Evolutionary conservation across 2,329 filamentous ascomycete species (phyloP), one percentile per base, ranked within the genome.

Genomic region (Graphiopsis chlorocephala): DNA sequence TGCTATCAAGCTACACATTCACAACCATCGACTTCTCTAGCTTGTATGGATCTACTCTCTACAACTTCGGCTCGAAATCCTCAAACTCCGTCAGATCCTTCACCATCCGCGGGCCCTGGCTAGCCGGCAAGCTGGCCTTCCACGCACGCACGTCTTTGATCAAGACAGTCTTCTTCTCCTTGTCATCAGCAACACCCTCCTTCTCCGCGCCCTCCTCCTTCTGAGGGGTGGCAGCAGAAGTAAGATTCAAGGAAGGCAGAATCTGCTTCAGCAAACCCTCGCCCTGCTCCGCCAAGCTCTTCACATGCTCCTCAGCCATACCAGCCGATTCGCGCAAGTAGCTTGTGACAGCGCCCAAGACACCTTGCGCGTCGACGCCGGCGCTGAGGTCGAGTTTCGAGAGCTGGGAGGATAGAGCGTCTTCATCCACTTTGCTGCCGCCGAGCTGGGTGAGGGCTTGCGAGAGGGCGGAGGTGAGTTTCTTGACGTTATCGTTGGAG

Each of bases 61-160:
- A 77, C 17, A 97, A 83, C 81, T 97, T 97, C 15, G 91, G 80
- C 68, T 91, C 92, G 66, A 89, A 82, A 66, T 97, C 94, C 75
- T 97, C 91, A 77, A 94, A 98, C 73, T 93, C 90, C 67, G 84
- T 89, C 64, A 98, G 77, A 69, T 95, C 90, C 73, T 85, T 88
- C 31, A 91, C 86, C 0, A 93, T 86, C 67, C 84, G 84, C 1
- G 93, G 87, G 0, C 91, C 94, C 25, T 85, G 83, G 68, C 88
- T 95, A 29, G 92, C 85, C 65, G 85, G 81, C 71, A 97, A 82
- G 15, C 86, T 83, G 0, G 91, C 88, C 83, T 95, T 96, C 84
- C 90, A 97, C 31, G 86, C 84, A 66, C 90, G 84, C 3, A 97
- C 89, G 74, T 96, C 91, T 55, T 86, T 87, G 71, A 98, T 93